These are phyloP conservation scores for Eremochloa ophiuroides DNA, from an alignment of 176 grass and related monocot genomes.

Conservation along the genomic window DNA sequence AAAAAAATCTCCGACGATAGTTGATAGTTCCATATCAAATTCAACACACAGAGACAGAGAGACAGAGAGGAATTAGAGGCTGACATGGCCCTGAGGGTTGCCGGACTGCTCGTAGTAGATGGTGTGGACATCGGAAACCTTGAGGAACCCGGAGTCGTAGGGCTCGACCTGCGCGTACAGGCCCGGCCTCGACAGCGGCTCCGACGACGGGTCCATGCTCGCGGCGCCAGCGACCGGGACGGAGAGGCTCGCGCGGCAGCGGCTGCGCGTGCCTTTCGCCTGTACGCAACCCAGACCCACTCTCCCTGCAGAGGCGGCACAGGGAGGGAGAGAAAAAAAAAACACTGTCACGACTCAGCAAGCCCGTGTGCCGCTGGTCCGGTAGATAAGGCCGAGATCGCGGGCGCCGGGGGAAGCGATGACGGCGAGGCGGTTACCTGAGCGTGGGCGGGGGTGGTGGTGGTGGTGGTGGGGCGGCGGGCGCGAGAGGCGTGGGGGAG, in stretches of 20 bases:
- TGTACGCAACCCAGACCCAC: background rate
- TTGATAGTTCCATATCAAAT: too few relatives aligned
- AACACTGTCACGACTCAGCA: background rate
- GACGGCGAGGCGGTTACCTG: background rate
- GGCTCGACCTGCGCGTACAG: constrained; percentile 74
- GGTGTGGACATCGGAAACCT: constrained; percentile 76
- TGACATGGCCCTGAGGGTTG: constrained; percentile 78
- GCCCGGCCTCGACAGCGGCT: background rate
- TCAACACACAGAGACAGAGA: background rate
- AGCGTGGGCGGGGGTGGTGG: background rate
- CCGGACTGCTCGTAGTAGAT: constrained; percentile 97
- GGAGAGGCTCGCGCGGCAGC: background rate
- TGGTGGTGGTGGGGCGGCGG: background rate
- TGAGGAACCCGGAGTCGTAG: constrained; percentile 59
- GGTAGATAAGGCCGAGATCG: background rate
- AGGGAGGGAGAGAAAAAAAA: too few relatives aligned
- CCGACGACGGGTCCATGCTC: constrained; percentile 23
- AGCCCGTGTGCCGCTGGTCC: background rate
- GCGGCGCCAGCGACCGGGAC: background rate
- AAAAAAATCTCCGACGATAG: background rate
- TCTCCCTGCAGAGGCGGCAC: background rate
- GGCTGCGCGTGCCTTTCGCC: background rate
- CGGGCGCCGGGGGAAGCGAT: background rate
- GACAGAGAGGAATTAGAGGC: background rate
- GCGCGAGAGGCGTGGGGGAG: constrained; percentile 25